Evolutionary conservation across 805 yeast species (phyloP).

Genomic region (Candida andamanensis): DNA sequence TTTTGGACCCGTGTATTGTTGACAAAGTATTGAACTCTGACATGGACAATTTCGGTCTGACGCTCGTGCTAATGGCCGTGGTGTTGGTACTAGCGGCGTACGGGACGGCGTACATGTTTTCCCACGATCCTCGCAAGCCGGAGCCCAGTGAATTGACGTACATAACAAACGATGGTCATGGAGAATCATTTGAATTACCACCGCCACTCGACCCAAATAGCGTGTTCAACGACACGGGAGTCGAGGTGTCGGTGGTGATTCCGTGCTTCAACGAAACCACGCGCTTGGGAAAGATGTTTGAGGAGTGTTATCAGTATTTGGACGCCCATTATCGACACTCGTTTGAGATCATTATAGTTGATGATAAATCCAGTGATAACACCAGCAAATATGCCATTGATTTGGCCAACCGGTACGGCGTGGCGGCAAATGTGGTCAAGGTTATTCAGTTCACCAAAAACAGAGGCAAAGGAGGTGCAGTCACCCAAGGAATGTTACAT

Average conservation of each 20-base stretch:
- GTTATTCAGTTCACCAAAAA: constrained; percentile 68
- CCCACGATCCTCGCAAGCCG: constrained; percentile 62
- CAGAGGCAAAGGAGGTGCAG: constrained; percentile 90
- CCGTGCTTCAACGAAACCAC: constrained; percentile 91
- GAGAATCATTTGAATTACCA: constrained; percentile 28
- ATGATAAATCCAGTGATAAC: constrained; percentile 85
- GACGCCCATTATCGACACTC: constrained; percentile 23
- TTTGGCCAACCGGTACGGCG: constrained; percentile 46
- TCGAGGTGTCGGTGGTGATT: constrained; percentile 70
- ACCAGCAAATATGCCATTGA: constrained; percentile 68
- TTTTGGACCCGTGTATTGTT: background rate
- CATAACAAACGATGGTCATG: constrained; percentile 39
- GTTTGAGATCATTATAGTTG: constrained; percentile 82
- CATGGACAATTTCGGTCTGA: background rate
- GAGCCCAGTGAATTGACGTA: constrained; percentile 49
- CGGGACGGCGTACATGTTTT: constrained; percentile 39
- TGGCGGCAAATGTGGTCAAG: constrained; percentile 57
- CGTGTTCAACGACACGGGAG: constrained; percentile 22
- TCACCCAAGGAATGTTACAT: constrained; percentile 82
- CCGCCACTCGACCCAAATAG: constrained; percentile 21
- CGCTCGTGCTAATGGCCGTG: background rate
- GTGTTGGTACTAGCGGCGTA: constrained; percentile 26
- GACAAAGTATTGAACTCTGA: background rate
- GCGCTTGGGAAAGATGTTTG: constrained; percentile 66
- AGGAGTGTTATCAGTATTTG: constrained; percentile 60